Evolutionary conservation across 108 stramenopile species (phyloP).

Genomic region (Cyclotella distinguenda): DNA sequence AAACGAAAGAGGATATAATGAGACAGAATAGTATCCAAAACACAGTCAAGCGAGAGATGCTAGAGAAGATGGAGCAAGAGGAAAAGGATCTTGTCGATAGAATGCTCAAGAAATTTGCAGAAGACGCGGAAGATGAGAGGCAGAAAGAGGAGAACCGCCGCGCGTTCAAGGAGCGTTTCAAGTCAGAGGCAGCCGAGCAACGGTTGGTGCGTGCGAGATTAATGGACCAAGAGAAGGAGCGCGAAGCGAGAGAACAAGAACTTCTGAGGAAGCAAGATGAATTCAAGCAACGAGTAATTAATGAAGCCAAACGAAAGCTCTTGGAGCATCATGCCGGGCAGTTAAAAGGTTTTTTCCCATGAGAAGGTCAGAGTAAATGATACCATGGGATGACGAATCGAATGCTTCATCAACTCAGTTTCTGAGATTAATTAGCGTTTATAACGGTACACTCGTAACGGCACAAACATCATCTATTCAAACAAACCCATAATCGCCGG

Average conservation of each 20-base stretch:
- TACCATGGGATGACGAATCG: no score
- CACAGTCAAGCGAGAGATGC: slow-evolving; percentile 52
- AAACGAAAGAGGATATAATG: slow-evolving; percentile 56
- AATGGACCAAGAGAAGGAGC: slow-evolving; percentile 43
- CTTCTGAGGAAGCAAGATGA: slow-evolving; percentile 42
- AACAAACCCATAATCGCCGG: not conserved
- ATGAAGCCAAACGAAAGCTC: slow-evolving; percentile 53
- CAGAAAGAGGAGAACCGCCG: slow-evolving; percentile 31
- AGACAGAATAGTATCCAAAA: slow-evolving; percentile 51
- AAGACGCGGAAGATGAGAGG: slow-evolving; percentile 56
- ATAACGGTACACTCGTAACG: no score
- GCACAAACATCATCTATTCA: no score
- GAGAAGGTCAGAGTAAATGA: not conserved
- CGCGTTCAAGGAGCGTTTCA: slow-evolving; percentile 47
- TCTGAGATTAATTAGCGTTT: no score
- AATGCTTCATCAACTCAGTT: no score
- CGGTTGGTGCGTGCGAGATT: slow-evolving; percentile 38
- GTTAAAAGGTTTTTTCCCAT: slow-evolving; percentile 57
- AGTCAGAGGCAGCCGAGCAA: slow-evolving; percentile 46
- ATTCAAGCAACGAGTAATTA: slow-evolving; percentile 51
- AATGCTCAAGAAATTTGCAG: slow-evolving; percentile 62
- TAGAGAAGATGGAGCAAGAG: slow-evolving; percentile 55
- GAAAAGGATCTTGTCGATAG: slow-evolving; percentile 58
- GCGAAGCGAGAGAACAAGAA: slow-evolving; percentile 41
- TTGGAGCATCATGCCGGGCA: slow-evolving; percentile 56